phyloP scores from a whole-genome alignment of 2,329 filamentous ascomycete genomes.

The Ustilaginoidea virens region DNA sequence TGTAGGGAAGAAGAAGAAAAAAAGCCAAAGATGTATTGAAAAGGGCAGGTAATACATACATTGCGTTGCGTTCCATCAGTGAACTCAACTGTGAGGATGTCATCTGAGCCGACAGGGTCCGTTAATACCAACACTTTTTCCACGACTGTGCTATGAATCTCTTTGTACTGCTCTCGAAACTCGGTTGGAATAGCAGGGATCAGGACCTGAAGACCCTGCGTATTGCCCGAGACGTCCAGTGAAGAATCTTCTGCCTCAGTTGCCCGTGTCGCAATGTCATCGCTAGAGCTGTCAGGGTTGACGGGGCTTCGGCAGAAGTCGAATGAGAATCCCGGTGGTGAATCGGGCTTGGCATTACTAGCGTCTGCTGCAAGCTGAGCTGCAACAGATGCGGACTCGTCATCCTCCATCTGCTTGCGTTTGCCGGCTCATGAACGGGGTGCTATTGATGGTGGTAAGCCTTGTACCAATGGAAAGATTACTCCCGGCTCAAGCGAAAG shows the following conservation, averaged over 20 bases:
- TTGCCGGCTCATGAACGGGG: neutral
- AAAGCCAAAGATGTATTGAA: neutral
- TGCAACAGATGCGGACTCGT: constrained; percentile 1
- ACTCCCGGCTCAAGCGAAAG: no score
- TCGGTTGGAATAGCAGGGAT: constrained; percentile 14
- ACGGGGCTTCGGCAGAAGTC: constrained; percentile 4
- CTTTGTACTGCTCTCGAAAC: constrained; percentile 14
- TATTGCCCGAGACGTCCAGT: no score
- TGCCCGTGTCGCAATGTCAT: neutral
- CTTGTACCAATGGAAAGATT: no score
- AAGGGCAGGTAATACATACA: no score
- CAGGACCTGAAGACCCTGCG: constrained; percentile 18
- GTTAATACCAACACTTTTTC: constrained; percentile 19
- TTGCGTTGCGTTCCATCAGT: constrained; percentile 28
- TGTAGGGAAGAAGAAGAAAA: neutral
- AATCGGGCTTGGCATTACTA: neutral
- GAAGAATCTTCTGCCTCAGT: neutral
- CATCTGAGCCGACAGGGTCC: constrained; percentile 10
- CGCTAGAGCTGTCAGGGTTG: constrained; percentile 1
- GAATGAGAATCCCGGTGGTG: constrained; percentile 6
- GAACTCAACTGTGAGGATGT: constrained; percentile 25
- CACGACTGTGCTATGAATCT: constrained; percentile 20
- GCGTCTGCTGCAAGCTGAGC: neutral
- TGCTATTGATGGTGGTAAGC: neutral
- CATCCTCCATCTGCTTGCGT: constrained; percentile 8